Percentiles rank a stretch among this genome's conserved stretches.
phyloP scores from a whole-genome alignment of 208 protist genomes.

The Trypanosoma theileri region DNA sequence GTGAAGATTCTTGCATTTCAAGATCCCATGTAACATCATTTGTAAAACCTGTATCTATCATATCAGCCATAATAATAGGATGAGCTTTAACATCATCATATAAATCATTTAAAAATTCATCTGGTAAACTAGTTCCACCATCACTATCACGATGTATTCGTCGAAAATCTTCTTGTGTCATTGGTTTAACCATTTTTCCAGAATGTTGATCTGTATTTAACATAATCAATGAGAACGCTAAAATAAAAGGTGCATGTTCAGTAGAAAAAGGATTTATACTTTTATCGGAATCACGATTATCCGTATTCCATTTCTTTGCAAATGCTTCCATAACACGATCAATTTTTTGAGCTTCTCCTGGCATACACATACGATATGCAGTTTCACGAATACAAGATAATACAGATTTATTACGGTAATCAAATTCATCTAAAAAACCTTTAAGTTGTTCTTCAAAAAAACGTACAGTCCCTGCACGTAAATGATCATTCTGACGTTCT shows the following conservation, averaged over 20 bases:
- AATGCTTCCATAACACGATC: constrained; percentile 93
- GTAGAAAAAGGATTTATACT: constrained; percentile 85
- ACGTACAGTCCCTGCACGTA: constrained; percentile 52
- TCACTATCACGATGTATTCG: constrained; percentile 96
- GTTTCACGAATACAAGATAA: constrained; percentile 82
- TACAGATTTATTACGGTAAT: constrained; percentile 77
- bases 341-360: constrained; percentile 93
- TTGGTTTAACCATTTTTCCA: constrained; percentile 91
- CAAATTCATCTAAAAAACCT: constrained; percentile 81
- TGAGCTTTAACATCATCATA: constrained; percentile 93
- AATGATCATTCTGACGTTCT: constrained; percentile 33
- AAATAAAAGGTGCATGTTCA: constrained; percentile 87
- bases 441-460: constrained; percentile 75
- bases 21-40: constrained; percentile 84
- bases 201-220: constrained; percentile 99
- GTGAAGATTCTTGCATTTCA: constrained; percentile 46
- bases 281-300: constrained; percentile 45
- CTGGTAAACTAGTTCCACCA: constrained; percentile 88
- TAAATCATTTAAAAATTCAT: constrained; percentile 82
- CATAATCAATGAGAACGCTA: constrained; percentile 99
- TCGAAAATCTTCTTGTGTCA: constrained; percentile 94
- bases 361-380: constrained; percentile 81
- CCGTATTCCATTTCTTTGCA: constrained; percentile 75
- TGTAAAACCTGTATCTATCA: constrained; percentile 74
- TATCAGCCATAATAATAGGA: constrained; percentile 92